Evolutionary conservation across 1,284 basidiomycete species (phyloP), one percentile per base, ranked within the genome.

Genomic region (Paramarasmius palmivorus): DNA sequence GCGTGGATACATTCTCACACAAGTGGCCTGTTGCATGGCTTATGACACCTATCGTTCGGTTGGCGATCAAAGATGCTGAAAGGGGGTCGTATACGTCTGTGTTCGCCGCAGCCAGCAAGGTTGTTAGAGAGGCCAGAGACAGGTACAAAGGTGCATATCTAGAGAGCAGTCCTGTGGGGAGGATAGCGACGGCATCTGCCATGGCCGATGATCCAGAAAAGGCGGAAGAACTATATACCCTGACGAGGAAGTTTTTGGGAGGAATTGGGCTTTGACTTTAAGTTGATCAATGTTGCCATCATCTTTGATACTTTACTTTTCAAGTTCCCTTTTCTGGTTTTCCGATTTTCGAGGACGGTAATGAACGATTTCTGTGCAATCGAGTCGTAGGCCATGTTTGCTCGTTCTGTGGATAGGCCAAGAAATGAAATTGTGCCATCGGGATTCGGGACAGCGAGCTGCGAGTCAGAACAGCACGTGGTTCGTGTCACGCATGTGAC

Each of bases 81-180:
- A 58, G 65, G n/a, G 71, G 71, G 6, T 62, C 69, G 0, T 64
- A 68, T 54, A 73, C 68, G 14, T 61, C 69, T 5, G 65, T 72
- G 2, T 66, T 75, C 49, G 76, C 73, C 9, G 70, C 72, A 23
- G 69, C 73, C 2, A 63, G 66, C 5, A 63, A 63, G 26, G 51
- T 56, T 2, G 64, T 74, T 3, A 53, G 53, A 23, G 55, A 57
- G 8, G 55, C 69, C 9, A 59, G 42, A 50, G 61, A 59, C 9
- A 57, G 48, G 49, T 74, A 68, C 54, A 62, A 63, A 49, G 73
- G 68, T 0, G 60, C 45, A 17, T 70, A 68, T 57, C 39, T 70
- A 15, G 58, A 55, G 12, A 50, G 50, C 32, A 55, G 48, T 17
- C 67, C 65, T 12, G 59, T 61, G 19, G 65, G 62, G 17, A 56